Conservation (phyloP, 176 grass and related monocot genomes). For the Aegilops longissima region DNA sequence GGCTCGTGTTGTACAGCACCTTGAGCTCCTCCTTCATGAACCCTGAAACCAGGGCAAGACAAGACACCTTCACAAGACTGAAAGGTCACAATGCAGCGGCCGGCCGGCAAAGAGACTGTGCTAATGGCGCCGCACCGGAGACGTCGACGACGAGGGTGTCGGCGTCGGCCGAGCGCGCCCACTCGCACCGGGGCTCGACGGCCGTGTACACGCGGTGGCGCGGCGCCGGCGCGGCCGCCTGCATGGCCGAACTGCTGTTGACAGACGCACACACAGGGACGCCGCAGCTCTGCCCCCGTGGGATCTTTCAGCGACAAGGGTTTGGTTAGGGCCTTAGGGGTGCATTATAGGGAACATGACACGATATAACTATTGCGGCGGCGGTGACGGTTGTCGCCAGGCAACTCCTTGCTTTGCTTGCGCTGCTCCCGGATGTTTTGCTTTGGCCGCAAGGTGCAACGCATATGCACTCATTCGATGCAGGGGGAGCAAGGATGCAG, state of each 20-base stretch:
- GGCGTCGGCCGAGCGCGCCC: constrained; percentile 24
- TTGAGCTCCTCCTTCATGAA: constrained; percentile 60
- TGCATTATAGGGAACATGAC: not conserved
- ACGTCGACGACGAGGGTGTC: constrained; percentile 47
- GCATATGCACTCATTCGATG: too few relatives aligned
- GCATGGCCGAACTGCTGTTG: not conserved
- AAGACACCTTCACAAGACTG: not conserved
- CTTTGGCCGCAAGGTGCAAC: not conserved
- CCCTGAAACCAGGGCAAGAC: constrained; percentile 14
- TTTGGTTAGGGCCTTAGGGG: not conserved
- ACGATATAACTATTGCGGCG: too few relatives aligned
- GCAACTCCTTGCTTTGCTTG: constrained; percentile 41
- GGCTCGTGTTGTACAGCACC: constrained; percentile 39
- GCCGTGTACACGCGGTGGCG: constrained; percentile 30
- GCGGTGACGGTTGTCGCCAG: not conserved
- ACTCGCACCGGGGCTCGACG: constrained; percentile 43
- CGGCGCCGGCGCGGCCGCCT: not conserved
- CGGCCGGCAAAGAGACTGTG: not conserved
- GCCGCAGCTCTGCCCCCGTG: not conserved
- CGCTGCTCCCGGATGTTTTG: constrained; percentile 22
- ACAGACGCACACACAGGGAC: not conserved
- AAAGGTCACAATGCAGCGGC: not conserved
- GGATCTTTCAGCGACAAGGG: not conserved
- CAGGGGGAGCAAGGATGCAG: too few relatives aligned
- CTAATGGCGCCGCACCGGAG: constrained; percentile 24